Base-by-base conservation (phyloP, 2,329 filamentous ascomycete species). In the Aspergillus sp. region DNA sequence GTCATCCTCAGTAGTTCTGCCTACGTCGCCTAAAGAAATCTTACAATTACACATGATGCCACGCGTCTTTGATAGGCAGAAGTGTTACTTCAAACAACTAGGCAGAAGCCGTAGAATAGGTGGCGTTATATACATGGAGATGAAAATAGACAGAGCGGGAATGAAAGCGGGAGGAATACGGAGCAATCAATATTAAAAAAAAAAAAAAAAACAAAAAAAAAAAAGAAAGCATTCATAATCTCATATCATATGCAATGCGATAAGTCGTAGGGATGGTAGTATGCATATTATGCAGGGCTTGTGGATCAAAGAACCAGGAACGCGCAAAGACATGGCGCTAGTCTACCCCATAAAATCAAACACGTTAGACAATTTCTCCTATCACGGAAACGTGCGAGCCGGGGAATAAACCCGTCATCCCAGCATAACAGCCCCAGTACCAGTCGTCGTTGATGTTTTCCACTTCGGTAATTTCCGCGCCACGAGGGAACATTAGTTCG, bases 361-460 rank as follows among this genome's bases (percentile, higher is more conserved):
- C 14, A 56, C 12, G 21, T 47, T 63, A 73, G n/a, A 57, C 61
- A 51, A 75, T 64, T 55, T 75, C 73, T 44, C 65, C 67, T 8
- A 84, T 61, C 27, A 86, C 68, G 63, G 78, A 79, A 24, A 92
- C 90, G 80, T 93, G 93, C 7, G 85, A 84, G 6, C 87, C 87
- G 4, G 93, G 93, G 70, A 97, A 96, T 63, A 97, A 67, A 0
- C 91, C 93, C 65, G 85, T 87, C 23, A 77, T 79, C 0, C 91
- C 92, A 76, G 91, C 92, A 79, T 96, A 97, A 27, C 86, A 86
- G 0, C 93, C 93, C 77, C 88, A 89, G 68, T 84, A 92, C 93
- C 93, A 98, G 72, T 96, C 92, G 17, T 88, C 90, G 71, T 96
- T 96, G 48, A 96, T 86, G 72, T 95, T 90, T 71, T 93, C 89